Base-by-base conservation (phyloP, 176 grass and related monocot genomes). In the Dactylis glomerata region DNA sequence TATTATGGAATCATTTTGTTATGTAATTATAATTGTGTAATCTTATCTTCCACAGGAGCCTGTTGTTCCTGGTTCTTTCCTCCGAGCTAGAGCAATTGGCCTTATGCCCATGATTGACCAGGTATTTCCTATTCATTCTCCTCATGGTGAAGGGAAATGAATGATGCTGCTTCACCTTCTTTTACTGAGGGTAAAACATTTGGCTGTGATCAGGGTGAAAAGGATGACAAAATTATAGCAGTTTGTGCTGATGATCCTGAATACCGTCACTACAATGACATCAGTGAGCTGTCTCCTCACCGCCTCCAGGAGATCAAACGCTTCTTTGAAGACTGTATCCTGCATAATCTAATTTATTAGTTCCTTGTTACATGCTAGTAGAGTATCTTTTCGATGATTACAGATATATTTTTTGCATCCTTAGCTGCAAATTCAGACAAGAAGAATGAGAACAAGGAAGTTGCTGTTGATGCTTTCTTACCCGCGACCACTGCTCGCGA, bases 21-120 rank as follows among this genome's bases (percentile, higher is more conserved):
- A 40, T 78, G 41, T 15, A 26, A 31, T 27, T 17, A 69, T 86
- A 28, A 71, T 73, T 73, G 20, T 10, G 1, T 73, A 8, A 10
- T 33, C 36, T 73, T 69, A 27, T 51, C 15, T 82, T 19, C 57
- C 46, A 49, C 79, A 93, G 91, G 88, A 94, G 50, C 86, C 89
- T 86, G 89, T 94, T 68, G 30, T 94, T 86, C 80, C 92, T 55
- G 76, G 92, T 67, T 89, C 86, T 12, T 91, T 94, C 34, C 83
- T 94, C 20, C 83, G 86, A 51, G 92, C 89, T 65, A 91, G 86
- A 71, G 89, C 89, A 75, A 94, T 94, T 59, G 92, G 88, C 19
- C 88, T 94, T 65, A 94, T 94, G 92, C 92, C 92, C 28, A 91
- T 94, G 89, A 94, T 94, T 82, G 89, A 94, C 84, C 92, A 94